Evolutionary conservation across 768 basidiomycete genomes (phyloP), one percentile per base, ranked within the genome.

Genomic region (Tephrocybe rancida): DNA sequence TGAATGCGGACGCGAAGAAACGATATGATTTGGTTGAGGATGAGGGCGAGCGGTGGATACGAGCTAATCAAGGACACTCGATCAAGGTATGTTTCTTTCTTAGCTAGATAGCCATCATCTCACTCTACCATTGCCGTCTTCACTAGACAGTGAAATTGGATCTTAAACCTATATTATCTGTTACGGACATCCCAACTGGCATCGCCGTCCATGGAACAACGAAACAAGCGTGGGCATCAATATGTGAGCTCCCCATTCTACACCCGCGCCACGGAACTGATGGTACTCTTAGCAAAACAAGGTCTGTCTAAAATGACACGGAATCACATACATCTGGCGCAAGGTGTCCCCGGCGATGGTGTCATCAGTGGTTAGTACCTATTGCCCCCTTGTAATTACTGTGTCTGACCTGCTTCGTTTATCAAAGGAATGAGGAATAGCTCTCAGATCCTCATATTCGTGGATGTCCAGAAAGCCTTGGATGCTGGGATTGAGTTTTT

Each of bases 271-370:
- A 3, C 16, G 35, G 51, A 27, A 30, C 32, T 44, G 1, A 42
- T 21, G 10, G 34, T 32, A 24, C 50, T 16, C 35, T n/a, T 19
- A 95, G 92, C 77, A 13, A 74, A 72, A 6, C 72, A 84, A 57
- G 94, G 95, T 0, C 69, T 97, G 16, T 92, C 88, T 0, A 86
- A 79, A 57, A 97, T 95, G 94, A 78, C 71, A 11, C 78, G 96
- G 22, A 96, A 95, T 63, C 95, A 98, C 63, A 89, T 98, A 34
- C 96, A 99, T 68, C 77, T 97, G 13, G 95, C 95, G 0, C 89
- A 94, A 66, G 87, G 89, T 30, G 71, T 90, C 3, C 73, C 78
- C 2, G 83, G 84, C 8, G 67, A 84, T 2, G 79, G 81, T 5
- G 85, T 91, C 44, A 81, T 88, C 48, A 94, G 91, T 58, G 92